Evolutionary conservation across 1,284 basidiomycete species (phyloP), one percentile per base, ranked within the genome.

Genomic region (Cryptococcus sp.): DNA sequence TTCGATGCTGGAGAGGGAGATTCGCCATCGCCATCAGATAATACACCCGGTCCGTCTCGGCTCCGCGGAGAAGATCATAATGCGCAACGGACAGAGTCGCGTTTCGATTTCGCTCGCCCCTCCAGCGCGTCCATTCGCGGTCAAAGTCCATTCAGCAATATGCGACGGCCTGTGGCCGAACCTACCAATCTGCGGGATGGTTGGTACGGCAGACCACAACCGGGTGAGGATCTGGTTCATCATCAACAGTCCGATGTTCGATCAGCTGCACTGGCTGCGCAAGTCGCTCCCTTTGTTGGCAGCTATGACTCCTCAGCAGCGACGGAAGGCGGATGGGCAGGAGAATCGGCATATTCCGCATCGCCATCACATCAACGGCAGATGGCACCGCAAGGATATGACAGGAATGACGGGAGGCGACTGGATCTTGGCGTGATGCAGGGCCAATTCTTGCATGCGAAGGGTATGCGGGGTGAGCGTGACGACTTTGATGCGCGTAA

Each of bases 61-160:
- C 31, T 31, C 17, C 49, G 50, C 13, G 27, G 51, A 41, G 51
- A 59, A 4, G 88, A 89, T 52, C 88, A 89, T 56, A 88, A 89
- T 55, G 67, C 77, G 5, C 76, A 77, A 17, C 81, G 88, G 57
- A 88, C 87, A 65, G 83, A 90, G 41, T 91, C 90, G 7, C 83
- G 90, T 20, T 92, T 92, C 76, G 88, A 87, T 19, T 93, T 93
- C 73, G 90, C 90, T 11, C 85, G 88, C 22, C 87, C 86, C 17
- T 83, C 59, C 35, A 56, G 56, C 17, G 53, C 54, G 23, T 52
- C 57, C 19, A 46, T 65, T 20, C 59, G 67, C 19, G 66, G 63
- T 20, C 69, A 70, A 48, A 67, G 65, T 45, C 71, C 71, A 3
- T 73, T 71, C 57, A 55, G 56, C 47, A 47, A 44, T 25, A 39